Evolutionary conservation across 2,329 filamentous ascomycete species (phyloP).

Genomic region (Chaetomium sp.): DNA sequence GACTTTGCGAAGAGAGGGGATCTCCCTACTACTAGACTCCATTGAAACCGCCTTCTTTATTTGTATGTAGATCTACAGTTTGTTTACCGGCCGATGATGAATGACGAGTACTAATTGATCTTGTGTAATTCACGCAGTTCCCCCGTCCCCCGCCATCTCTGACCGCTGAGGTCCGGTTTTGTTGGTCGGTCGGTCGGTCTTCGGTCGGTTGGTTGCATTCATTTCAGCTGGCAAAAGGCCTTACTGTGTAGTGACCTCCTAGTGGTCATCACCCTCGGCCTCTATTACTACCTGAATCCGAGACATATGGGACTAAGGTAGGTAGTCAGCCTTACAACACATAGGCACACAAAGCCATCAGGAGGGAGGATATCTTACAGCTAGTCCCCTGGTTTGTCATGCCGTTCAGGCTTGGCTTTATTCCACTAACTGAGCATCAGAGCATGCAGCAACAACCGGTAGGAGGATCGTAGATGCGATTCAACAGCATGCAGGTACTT

Average conservation of each 20-base stretch:
- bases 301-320: not conserved
- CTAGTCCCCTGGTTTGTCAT: not conserved
- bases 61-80: not conserved
- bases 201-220: not conserved
- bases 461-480: not conserved
- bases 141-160: not conserved
- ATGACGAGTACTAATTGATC: not conserved
- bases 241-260: not conserved
- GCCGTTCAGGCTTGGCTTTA: not conserved
- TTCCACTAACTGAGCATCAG: not conserved
- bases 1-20: not conserved
- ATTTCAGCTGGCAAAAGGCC: not conserved
- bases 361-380: not conserved
- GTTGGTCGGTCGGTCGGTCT: not conserved
- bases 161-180: not conserved
- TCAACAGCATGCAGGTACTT: not conserved
- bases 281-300: no score
- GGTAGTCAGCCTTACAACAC: no score
- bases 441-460: not conserved
- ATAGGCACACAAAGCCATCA: not conserved
- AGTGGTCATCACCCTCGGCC: not conserved
- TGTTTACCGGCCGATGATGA: not conserved
- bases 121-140: not conserved
- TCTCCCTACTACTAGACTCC: not conserved
- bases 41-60: not conserved